phyloP scores from a whole-genome alignment of 352 stramenopile species.

The Saprolegnia diclina region DNA sequence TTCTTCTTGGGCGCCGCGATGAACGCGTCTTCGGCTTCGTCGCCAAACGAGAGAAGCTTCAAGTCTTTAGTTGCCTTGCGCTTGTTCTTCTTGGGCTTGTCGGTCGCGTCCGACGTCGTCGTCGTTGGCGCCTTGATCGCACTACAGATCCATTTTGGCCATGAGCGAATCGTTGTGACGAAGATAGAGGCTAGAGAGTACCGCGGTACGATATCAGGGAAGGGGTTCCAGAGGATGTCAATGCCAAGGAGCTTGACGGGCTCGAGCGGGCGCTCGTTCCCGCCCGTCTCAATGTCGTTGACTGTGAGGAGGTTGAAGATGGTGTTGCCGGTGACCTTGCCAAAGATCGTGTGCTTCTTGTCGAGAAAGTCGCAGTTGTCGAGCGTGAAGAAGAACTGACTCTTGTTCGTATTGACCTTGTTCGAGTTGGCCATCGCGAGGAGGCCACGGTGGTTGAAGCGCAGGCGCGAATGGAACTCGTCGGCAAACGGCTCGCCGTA shows the following conservation, averaged over 20 bases:
- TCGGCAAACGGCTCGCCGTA: constrained; percentile 77
- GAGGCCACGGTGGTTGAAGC: constrained; percentile 95
- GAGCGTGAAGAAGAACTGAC: constrained; percentile 98
- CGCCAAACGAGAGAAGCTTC: constrained; percentile 94
- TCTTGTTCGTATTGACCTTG: constrained; percentile 81
- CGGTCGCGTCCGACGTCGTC: constrained; percentile 31
- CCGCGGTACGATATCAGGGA: constrained; percentile 90
- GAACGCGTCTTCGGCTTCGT: constrained; percentile 78
- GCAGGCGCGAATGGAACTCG: constrained; percentile 92
- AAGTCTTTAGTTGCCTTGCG: constrained; percentile 90
- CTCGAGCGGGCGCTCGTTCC: constrained; percentile 69
- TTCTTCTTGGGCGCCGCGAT: constrained; percentile 42
- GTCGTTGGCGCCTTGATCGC: constrained; percentile 26
- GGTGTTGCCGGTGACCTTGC: constrained; percentile 92
- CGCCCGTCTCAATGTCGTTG: constrained; percentile 80
- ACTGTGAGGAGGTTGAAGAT: constrained; percentile 97
- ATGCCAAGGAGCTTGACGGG: constrained; percentile 70
- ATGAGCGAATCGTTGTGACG: constrained; percentile 28
- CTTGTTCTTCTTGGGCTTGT: constrained; percentile 73
- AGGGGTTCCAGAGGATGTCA: constrained; percentile 93
- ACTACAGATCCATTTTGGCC: background rate
- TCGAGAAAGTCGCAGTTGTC: constrained; percentile 92
- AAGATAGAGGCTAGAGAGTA: constrained; percentile 29
- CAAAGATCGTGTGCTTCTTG: constrained; percentile 94
- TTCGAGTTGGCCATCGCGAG: constrained; percentile 92